Conservation (phyloP, 352 stramenopile species). For the Aphanomyces invadans region DNA sequence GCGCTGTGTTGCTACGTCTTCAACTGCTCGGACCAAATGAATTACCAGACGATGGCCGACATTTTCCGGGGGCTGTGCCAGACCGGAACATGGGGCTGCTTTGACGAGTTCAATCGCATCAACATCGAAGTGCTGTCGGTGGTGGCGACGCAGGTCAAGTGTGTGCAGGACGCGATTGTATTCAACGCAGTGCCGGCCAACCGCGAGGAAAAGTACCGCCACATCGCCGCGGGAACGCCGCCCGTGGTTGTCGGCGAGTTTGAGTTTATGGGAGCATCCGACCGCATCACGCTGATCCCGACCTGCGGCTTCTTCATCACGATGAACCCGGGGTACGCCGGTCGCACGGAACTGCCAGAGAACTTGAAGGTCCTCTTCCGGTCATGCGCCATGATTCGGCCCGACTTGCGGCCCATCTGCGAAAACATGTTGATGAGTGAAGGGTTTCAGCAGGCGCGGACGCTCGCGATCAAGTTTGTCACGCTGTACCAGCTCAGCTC, state of each 20-base stretch:
- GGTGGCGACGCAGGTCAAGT: constrained; percentile 80
- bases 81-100: constrained; percentile 81
- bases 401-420: constrained; percentile 87
- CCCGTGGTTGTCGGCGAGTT: constrained; percentile 83
- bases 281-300: constrained; percentile 78
- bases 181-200: constrained; percentile 89
- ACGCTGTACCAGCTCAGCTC: constrained; percentile 82
- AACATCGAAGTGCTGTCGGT: constrained; percentile 85
- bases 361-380: constrained; percentile 90
- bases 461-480: constrained; percentile 89
- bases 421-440: constrained; percentile 89
- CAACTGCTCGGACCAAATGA: constrained; percentile 87
- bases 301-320: constrained; percentile 93
- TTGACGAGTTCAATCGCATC: constrained; percentile 86
- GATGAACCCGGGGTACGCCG: constrained; percentile 93
- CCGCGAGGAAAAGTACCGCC: constrained; percentile 92
- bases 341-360: constrained; percentile 76
- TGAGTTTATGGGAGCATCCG: constrained; percentile 80
- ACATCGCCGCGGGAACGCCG: constrained; percentile 87
- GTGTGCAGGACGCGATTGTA: constrained; percentile 78
- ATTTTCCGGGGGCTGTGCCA: constrained; percentile 82
- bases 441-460: constrained; percentile 80
- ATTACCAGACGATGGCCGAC: constrained; percentile 85
- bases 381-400: constrained; percentile 91
- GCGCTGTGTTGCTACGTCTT: constrained; percentile 85